phyloP scores from a whole-genome alignment of 441 rosid genomes.

The Raphanus hybrid region DNA sequence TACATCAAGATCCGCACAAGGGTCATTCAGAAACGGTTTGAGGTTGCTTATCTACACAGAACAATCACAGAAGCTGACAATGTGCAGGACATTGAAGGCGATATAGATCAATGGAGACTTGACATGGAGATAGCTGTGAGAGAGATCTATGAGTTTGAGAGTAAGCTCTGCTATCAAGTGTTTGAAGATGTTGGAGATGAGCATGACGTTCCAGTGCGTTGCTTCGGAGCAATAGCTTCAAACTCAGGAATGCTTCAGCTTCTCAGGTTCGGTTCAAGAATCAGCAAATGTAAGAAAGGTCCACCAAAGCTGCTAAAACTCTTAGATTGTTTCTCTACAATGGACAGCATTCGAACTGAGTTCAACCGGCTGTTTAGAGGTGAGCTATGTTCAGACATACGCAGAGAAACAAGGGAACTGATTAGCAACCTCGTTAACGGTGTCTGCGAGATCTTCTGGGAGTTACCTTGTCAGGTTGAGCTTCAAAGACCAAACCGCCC shows the following conservation, averaged over 20 bases:
- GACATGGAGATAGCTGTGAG: constrained; percentile 60
- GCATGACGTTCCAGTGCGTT: constrained; percentile 41
- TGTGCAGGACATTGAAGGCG: constrained; percentile 48
- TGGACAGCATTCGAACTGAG: constrained; percentile 62
- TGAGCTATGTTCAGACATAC: constrained; percentile 60
- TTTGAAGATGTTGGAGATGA: constrained; percentile 43
- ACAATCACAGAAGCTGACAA: constrained; percentile 49
- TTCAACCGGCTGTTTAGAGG: constrained; percentile 69
- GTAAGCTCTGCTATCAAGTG: constrained; percentile 55
- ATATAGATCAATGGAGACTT: constrained; percentile 59
- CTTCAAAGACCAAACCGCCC: constrained; percentile 60
- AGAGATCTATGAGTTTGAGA: constrained; percentile 54
- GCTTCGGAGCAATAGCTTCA: constrained; percentile 63
- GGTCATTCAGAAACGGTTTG: constrained; percentile 45
- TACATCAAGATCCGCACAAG: constrained; percentile 51
- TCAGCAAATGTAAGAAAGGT: constrained; percentile 61
- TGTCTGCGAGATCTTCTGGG: constrained; percentile 70
- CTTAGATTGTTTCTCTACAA: constrained; percentile 58
- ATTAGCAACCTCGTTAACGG: constrained; percentile 53
- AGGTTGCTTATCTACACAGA: constrained; percentile 55
- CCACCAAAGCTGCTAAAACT: constrained; percentile 72
- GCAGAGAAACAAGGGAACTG: constrained; percentile 59
- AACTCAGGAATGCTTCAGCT: constrained; percentile 57
- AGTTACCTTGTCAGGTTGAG: constrained; percentile 68
- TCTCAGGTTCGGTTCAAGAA: constrained; percentile 62